Conservation (phyloP, 176 grass and related monocot genomes). For the Aechmea fasciata region DNA sequence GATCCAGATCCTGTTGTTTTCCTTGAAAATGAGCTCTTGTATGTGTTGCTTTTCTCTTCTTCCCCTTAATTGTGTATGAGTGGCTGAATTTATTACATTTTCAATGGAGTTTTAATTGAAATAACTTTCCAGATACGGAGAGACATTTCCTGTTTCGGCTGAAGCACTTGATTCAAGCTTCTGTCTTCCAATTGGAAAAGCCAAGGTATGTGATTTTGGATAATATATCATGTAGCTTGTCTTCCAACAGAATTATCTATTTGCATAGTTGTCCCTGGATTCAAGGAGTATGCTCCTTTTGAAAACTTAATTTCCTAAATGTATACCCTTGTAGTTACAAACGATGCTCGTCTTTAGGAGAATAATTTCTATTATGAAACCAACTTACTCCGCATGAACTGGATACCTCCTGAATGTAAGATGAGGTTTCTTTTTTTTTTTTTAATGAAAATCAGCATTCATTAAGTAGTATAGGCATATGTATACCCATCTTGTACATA, state of each 20-base stretch:
- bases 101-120: background rate
- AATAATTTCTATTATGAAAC: too few species aligned
- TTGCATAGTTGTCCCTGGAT: too few species aligned
- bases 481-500: background rate
- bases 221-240: background rate
- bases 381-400: too few species aligned
- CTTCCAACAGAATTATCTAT: too few species aligned
- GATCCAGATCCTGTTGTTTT: slow-evolving; percentile 95
- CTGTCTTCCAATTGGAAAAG: slow-evolving; percentile 84
- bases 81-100: background rate
- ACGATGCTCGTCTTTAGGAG: too few species aligned
- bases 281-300: too few species aligned
- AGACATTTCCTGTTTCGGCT: slow-evolving; percentile 82
- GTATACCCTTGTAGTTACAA: too few species aligned
- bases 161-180: slow-evolving; percentile 98
- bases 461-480: background rate
- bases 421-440: too few species aligned
- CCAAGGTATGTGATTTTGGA: slow-evolving; percentile 54
- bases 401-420: too few species aligned
- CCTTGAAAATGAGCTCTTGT: slow-evolving; percentile 94
- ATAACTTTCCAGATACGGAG: slow-evolving; percentile 65
- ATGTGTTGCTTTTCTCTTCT: slow-evolving; percentile 28
- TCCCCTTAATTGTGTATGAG: background rate
- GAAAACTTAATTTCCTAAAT: too few species aligned
- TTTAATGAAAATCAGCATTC: too few species aligned